Conservation (phyloP, 2,329 filamentous ascomycete species). For the Phyllosticta citriasiana region DNA sequence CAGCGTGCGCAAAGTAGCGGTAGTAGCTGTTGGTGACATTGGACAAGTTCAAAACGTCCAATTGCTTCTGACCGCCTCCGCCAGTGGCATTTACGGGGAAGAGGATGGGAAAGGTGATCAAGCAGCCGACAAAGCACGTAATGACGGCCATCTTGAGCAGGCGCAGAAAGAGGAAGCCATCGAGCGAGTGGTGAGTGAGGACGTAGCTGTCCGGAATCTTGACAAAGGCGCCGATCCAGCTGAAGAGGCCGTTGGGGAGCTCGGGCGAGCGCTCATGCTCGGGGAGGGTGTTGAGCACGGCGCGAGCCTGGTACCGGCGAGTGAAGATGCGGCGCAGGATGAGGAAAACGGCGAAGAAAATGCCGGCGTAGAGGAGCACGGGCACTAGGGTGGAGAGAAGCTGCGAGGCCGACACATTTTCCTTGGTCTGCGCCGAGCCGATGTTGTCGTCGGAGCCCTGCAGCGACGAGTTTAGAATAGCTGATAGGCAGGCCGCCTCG, state of each 20-base stretch:
- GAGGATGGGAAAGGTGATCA: constrained; percentile 75
- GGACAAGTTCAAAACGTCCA: constrained; percentile 70
- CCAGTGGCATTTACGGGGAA: constrained; percentile 87
- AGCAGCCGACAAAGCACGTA: constrained; percentile 45
- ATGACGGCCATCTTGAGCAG: constrained; percentile 52
- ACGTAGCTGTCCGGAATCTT: constrained; percentile 62
- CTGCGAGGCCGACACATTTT: constrained; percentile 31
- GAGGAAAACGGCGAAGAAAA: constrained; percentile 46
- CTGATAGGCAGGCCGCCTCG: not conserved
- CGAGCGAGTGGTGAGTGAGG: constrained; percentile 82
- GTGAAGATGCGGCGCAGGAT: constrained; percentile 38
- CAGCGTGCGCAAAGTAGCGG: constrained; percentile 69
- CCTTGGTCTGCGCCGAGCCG: constrained; percentile 35
- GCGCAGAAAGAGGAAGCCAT: constrained; percentile 83
- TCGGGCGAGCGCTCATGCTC: constrained; percentile 7
- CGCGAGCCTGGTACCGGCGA: constrained; percentile 47
- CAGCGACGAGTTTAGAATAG: not conserved
- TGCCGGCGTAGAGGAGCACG: constrained; percentile 38
- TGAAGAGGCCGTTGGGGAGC: constrained; percentile 13
- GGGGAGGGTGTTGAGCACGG: constrained; percentile 1
- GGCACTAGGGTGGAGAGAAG: constrained; percentile 45
- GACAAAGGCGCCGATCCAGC: constrained; percentile 40
- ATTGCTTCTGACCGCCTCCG: constrained; percentile 50
- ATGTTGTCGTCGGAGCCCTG: constrained; percentile 29
- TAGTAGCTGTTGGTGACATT: constrained; percentile 56